Percentiles rank a stretch among this genome's conserved stretches.
phyloP scores from a whole-genome alignment of 495 filamentous ascomycete species.

The Aspergillus coremiiformis region DNA sequence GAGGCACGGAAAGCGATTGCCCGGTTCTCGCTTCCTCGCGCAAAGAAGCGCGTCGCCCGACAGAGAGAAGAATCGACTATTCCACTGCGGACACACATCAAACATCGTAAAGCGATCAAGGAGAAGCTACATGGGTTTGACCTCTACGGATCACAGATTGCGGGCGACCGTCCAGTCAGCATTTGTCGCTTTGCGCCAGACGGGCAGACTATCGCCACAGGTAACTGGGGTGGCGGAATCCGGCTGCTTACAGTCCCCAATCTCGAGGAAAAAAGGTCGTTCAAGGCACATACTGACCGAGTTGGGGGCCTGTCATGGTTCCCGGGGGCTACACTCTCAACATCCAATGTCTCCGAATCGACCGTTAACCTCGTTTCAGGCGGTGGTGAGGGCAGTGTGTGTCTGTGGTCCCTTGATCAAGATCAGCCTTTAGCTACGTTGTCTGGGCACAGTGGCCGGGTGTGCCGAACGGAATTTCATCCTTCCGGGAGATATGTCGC shows the following conservation, averaged over 20 bases:
- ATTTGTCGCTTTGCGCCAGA: slow-evolving; percentile 87
- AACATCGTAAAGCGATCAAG: slow-evolving; percentile 82
- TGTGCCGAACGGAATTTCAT: slow-evolving; percentile 90
- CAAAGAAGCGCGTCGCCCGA: slow-evolving; percentile 64
- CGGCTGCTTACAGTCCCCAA: slow-evolving; percentile 78
- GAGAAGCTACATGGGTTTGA: slow-evolving; percentile 76
- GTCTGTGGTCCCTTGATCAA: slow-evolving; percentile 82
- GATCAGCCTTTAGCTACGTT: slow-evolving; percentile 80
- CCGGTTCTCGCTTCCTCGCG: slow-evolving; percentile 73
- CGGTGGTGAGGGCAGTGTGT: slow-evolving; percentile 81
- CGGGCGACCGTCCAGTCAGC: slow-evolving; percentile 80
- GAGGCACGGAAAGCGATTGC: slow-evolving; percentile 77
- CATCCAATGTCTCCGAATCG: slow-evolving; percentile 58
- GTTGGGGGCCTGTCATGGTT: slow-evolving; percentile 89
- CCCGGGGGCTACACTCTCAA: slow-evolving; percentile 70
- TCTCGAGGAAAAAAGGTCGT: slow-evolving; percentile 61
- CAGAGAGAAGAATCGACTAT: slow-evolving; percentile 77
- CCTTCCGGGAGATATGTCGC: slow-evolving; percentile 86
- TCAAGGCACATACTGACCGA: slow-evolving; percentile 78
- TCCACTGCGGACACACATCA: slow-evolving; percentile 78
- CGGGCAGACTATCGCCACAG: slow-evolving; percentile 74
- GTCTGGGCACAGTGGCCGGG: slow-evolving; percentile 76
- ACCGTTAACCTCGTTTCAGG: slow-evolving; percentile 83
- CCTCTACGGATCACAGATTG: slow-evolving; percentile 85
- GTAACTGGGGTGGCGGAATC: slow-evolving; percentile 85